Base-by-base conservation (phyloP, 257 asterid species). In the Solanum ahanhuiri region DNA sequence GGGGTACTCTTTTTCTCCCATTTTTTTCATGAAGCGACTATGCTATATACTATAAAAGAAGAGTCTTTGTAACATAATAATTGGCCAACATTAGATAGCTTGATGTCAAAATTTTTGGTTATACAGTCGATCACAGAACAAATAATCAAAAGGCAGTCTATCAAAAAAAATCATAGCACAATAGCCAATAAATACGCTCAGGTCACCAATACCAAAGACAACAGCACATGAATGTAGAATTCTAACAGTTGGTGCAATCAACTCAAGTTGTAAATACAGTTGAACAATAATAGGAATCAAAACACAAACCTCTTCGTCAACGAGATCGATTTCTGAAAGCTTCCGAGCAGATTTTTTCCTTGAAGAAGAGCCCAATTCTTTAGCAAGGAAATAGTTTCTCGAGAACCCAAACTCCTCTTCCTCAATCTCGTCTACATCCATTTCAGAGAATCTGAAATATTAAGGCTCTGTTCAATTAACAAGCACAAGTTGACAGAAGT, bases 381-480 rank as follows among this genome's bases (percentile, higher is more conserved):
- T 96, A 14, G 98, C 93, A 83, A 96, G 86, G 86, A 96, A 95
- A 66, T 96, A 96, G 91, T 96, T 95, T 87, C 98, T 92, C 0
- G 98, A 95, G 93, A 96, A 95, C 45, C 96, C 98, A 28, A 95
- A 95, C 79, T 96, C 98, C 57, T 95, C 98, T 66, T 93, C 97
- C 22, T 93, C 98, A 81, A 93, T 97, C 75, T 92, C 98, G 9
- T 88, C 81, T 22, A 88, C 95, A 45, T 93, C 89, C 8, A 85
- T 81, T 81, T 93, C 96, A 33, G 60, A 84, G 33, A 84, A 69
- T 70, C 43, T 69, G 69, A 22, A 37, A 1, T 41, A 75, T 43
- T n/a, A 11, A 22, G 20, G 4, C 82, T 72, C 28, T 11, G 6
- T 8, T n/a, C 35, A 12, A 7, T 39, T n/a, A 12, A 75, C 83